Base-by-base conservation (phyloP, 176 grass and related monocot genomes). In the Aegilops longissima region DNA sequence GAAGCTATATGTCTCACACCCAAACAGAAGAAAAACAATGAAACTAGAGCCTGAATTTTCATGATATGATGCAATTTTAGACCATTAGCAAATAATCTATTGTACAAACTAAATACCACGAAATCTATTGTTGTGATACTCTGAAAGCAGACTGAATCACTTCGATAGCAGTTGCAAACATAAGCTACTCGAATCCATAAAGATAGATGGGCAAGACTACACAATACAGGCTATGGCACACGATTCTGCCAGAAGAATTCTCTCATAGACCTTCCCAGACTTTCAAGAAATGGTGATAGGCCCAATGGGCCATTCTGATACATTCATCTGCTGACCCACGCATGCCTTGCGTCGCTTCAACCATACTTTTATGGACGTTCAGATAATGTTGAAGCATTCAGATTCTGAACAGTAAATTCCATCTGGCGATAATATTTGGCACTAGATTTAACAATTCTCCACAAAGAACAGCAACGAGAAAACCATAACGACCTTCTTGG, bases 41-140 rank as follows among this genome's bases (percentile, higher is more conserved):
- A 18, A 73, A 52, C 8, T 33, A 45, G 23, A 80, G 40, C 20
- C 18, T 69, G 20, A 62, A 27, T 21, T 80, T 33, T 33, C 45
- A 87, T 65, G 52, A 18, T 5, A 73, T 36, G 24, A 5, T 29
- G 20, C 31, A 58, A 56, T 45, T 79, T 79, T 87, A 54, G 24
- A 86, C 42, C 40, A 56, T 6, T 18, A 31, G 17, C 9, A 4
- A 66, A 34, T 40, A 64, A 9, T 18, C 16, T 84, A 14, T 5
- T 33, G 7, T 51, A 20, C 6, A 61, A 44, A 49, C 17, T n/a
- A 21, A 84, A 71, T 66, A 83, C 9, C 17, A 64, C 29, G 34
- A 81, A 86, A 88, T 11, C 1, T 54, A 54, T 17, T 54, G 51
- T 17, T 73, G 71, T 47, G 40, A 75, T 75, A 75, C 72, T 29